These are phyloP conservation scores for Vicia sativa DNA, from an alignment of 306 rosid genomes.

Conservation along the genomic window DNA sequence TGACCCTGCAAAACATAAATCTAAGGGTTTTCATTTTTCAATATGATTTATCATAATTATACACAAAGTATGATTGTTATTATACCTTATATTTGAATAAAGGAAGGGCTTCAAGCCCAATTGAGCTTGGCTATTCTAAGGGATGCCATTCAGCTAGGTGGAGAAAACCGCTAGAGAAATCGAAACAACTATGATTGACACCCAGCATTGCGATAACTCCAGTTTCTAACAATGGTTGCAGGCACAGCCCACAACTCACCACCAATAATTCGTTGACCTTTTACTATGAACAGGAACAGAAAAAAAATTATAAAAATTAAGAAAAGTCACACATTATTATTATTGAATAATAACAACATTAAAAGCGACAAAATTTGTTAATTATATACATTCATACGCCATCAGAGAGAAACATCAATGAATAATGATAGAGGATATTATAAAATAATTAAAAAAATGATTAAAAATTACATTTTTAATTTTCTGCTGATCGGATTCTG, in stretches of 20 bases:
- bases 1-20: slow-evolving; percentile 38
- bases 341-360: slow-evolving; percentile 5
- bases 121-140: slow-evolving; percentile 59
- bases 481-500: neutral
- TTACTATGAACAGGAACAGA: slow-evolving; percentile 39
- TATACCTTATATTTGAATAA: slow-evolving; percentile 57
- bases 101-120: slow-evolving; percentile 69
- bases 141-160: slow-evolving; percentile 99
- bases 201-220: slow-evolving; percentile 75
- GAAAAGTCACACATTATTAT: slow-evolving; percentile 32
- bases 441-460: neutral
- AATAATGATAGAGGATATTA: no score
- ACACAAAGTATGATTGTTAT: slow-evolving; percentile 17
- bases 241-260: slow-evolving; percentile 57
- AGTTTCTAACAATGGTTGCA: slow-evolving; percentile 59
- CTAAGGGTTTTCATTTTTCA: slow-evolving; percentile 2
- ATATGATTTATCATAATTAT: neutral
- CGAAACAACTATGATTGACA: slow-evolving; percentile 56
- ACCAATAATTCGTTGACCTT: slow-evolving; percentile 76
- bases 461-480: slow-evolving; percentile 27
- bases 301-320: neutral
- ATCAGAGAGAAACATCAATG: slow-evolving; percentile 43
- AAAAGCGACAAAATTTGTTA: slow-evolving; percentile 31
- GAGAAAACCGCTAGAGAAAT: slow-evolving; percentile 53
- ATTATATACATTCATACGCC: slow-evolving; percentile 39